Conservation (phyloP, 1,139 yeast genomes). For the Sugiyamaella sp. region DNA sequence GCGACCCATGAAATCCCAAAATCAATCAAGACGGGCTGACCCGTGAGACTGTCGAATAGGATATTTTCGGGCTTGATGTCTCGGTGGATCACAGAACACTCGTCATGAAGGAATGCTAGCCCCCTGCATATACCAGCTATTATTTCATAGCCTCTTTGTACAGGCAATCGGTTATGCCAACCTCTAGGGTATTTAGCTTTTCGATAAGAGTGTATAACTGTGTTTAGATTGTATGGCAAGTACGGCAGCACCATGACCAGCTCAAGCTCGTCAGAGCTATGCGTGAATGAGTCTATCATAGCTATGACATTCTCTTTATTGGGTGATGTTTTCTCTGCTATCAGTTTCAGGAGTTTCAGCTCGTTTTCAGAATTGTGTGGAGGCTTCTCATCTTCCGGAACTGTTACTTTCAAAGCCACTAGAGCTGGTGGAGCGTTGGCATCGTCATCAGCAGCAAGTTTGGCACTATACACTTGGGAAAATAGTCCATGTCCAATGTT, state of each 20-base stretch:
- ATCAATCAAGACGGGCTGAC: slow-evolving; percentile 52
- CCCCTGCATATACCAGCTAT: slow-evolving; percentile 53
- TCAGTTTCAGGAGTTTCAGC: slow-evolving; percentile 40
- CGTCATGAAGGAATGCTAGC: slow-evolving; percentile 53
- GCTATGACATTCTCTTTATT: slow-evolving; percentile 29
- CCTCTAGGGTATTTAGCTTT: slow-evolving; percentile 40
- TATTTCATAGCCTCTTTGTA: slow-evolving; percentile 40
- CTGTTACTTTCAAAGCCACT: slow-evolving; percentile 50
- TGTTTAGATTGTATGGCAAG: slow-evolving; percentile 43
- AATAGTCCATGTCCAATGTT: slow-evolving; percentile 38
- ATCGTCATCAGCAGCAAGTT: not conserved
- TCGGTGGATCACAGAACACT: slow-evolving; percentile 72
- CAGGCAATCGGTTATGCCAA: slow-evolving; percentile 40
- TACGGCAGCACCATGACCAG: slow-evolving; percentile 49
- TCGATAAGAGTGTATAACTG: slow-evolving; percentile 40
- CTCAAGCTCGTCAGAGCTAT: slow-evolving; percentile 43
- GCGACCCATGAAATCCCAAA: slow-evolving; percentile 72
- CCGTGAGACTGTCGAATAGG: slow-evolving; percentile 46
- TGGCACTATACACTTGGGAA: slow-evolving; percentile 30
- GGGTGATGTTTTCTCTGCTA: slow-evolving; percentile 5
- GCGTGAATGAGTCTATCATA: slow-evolving; percentile 39
- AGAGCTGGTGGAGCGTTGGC: not conserved
- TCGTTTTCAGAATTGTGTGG: slow-evolving; percentile 55
- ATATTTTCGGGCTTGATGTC: slow-evolving; percentile 86
- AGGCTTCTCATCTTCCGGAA: slow-evolving; percentile 52